These are phyloP conservation scores for Cicer chorassanicum DNA, from an alignment of 306 rosid species.

Conservation along the genomic window DNA sequence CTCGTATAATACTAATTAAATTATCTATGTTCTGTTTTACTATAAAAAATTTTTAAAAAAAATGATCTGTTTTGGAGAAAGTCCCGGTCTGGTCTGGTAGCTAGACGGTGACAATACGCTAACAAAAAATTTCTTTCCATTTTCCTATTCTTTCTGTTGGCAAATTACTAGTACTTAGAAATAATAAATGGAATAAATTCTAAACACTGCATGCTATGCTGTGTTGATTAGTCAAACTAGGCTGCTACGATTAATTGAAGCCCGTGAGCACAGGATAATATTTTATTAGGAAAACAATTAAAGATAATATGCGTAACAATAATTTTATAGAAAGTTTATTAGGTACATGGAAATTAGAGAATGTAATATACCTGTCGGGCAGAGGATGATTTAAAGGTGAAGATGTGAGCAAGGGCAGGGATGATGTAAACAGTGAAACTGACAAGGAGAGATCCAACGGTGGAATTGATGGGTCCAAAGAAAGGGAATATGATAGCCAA, in stretches of 20 bases:
- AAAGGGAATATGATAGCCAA: conserved; percentile 93
- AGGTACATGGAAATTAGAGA: neutral
- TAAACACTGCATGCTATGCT: conserved; percentile 10
- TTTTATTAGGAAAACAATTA: neutral
- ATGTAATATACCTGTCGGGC: conserved; percentile 70
- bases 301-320: no score
- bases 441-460: conserved; percentile 96
- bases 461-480: conserved; percentile 95
- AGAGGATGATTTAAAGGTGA: conserved; percentile 84
- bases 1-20: no score
- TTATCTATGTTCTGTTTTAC: no score
- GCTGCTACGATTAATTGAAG: neutral
- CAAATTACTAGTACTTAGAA: conserved; percentile 15
- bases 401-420: conserved; percentile 84
- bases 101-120: conserved; percentile 72
- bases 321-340: neutral
- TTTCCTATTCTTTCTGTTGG: conserved; percentile 12
- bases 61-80: conserved; percentile 32
- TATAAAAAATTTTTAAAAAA: no score
- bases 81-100: conserved; percentile 40
- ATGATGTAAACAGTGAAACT: conserved; percentile 97
- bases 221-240: conserved; percentile 34
- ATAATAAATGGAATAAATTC: conserved; percentile 41
- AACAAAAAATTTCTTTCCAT: conserved; percentile 34
- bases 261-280: neutral